Evolutionary conservation across 1,284 basidiomycete species (phyloP), one percentile per base, ranked within the genome.

Genomic region (Trichosporon asahii): DNA sequence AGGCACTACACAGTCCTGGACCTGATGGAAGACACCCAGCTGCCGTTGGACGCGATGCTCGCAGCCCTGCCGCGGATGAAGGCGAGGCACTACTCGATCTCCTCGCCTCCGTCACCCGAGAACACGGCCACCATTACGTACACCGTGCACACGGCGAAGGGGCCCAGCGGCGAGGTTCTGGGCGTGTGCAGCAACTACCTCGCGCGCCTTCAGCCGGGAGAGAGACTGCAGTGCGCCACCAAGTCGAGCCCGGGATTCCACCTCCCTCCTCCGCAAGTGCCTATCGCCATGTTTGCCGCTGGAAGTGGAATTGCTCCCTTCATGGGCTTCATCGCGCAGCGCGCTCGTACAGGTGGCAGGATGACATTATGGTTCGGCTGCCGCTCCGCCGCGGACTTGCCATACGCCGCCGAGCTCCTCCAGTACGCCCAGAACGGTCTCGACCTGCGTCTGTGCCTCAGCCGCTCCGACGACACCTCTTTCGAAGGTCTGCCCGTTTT

Each of bases 151-250:
- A 82, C 84, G 46, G 79, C 85, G 12, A 71, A 84, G 55, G 84
- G 84, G 70, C 55, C 81, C 25, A 29, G 76, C 37, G 72, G 76
- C 0, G 35, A 74, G 2, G 86, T 86, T 80, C 78, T 85, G 29
- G 87, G 86, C 23, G 86, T 87, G 40, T 86, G 85, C n/a, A 86
- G 86, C 23, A 86, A 81, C 72, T 87, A 84, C 76, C 83, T 87
- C 64, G 84, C 85, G 2, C 72, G 75, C 29, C 80, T 87, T 12
- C 74, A 78, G 7, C 78, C 84, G 0, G 86, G 86, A 0, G 84
- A 85, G 72, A 80, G 77, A 55, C 84, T 87, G 1, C 85, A 86
- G 71, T 81, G 87, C 75, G 84, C 84, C 3, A 84, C 87, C 37
- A 82, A 85, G 12, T 81, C 82, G 5, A 85, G 86, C 0, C 73